phyloP scores from a whole-genome alignment of 2,329 filamentous ascomycete species.

The Microascus cirrosus region DNA sequence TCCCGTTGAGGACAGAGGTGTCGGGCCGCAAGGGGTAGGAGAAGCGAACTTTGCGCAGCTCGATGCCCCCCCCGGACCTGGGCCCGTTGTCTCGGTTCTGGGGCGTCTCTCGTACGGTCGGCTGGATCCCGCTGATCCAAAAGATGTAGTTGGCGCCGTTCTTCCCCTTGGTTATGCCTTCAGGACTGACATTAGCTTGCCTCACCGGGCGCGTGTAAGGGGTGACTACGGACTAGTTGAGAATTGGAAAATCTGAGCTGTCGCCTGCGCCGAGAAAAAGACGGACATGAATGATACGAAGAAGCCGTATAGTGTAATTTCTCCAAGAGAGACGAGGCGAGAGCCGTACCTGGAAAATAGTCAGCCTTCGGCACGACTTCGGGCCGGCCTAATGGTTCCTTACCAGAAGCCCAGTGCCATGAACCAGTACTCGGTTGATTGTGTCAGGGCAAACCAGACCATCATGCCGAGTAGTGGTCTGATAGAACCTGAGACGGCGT shows the following conservation, averaged over 20 bases:
- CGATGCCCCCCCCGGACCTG: constrained; percentile 26
- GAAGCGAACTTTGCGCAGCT: constrained; percentile 40
- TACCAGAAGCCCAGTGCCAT: constrained; percentile 28
- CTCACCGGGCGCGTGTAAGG: background rate
- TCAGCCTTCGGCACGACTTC: background rate
- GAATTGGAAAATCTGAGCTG: constrained; percentile 15
- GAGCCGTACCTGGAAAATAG: constrained; percentile 10
- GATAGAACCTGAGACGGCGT: constrained; percentile 18
- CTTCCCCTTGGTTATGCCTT: constrained; percentile 34
- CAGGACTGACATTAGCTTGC: constrained; percentile 17
- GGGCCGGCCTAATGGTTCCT: constrained; percentile 1
- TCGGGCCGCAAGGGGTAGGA: constrained; percentile 37
- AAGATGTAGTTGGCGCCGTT: constrained; percentile 36
- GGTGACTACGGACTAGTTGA: constrained; percentile 16
- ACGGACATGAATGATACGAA: constrained; percentile 30
- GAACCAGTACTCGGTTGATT: constrained; percentile 24
- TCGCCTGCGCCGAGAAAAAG: constrained; percentile 18
- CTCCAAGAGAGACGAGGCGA: constrained; percentile 11
- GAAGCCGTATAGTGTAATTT: constrained; percentile 24
- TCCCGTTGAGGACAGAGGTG: constrained; percentile 22
- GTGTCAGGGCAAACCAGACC: constrained; percentile 27
- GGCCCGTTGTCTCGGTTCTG: constrained; percentile 14
- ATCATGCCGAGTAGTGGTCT: constrained; percentile 23
- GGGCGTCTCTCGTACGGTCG: constrained; percentile 2
- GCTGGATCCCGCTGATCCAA: constrained; percentile 21